Base-by-base conservation (phyloP, 306 rosid genomes). In the Cajanus cajan region DNA sequence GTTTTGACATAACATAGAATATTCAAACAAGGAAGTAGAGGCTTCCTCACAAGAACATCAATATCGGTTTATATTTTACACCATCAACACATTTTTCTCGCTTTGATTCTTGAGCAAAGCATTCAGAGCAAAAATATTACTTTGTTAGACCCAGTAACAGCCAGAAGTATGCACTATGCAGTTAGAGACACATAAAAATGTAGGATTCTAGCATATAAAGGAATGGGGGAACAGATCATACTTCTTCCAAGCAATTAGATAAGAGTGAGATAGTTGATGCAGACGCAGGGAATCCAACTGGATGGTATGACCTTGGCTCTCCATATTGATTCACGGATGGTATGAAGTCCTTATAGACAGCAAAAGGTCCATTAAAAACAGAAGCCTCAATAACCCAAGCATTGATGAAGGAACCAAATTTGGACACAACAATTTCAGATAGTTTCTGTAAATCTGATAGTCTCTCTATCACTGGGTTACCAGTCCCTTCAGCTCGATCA, bases 311-410 rank as follows among this genome's bases (percentile, higher is more conserved):
- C 36, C 78, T 84, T 73, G 98, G 92, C 68, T 95, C 98, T 85
- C 98, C 98, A 83, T 87, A 73, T 78, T 83, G 86, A 84, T 91
- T 90, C 74, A 90, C 68, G 7, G 87, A 90, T 11, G 91, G 90
- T 55, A 91, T 76, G 78, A 95, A 92, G 75, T 91, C 94, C 66
- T 87, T 83, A 65, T 90, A 90, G 66, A 95, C 87, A 62, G 98
- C 94, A 8, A 88, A 95, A 80, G 98, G 89, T 57, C 98, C 98
- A 74, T 88, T 86, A 61, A 85, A 95, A 82, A 70, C 74, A 55
- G 98, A 86, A 82, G 97, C 92, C 77, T 91, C 94, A 31, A 95
- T 74, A 77, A 90, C 94, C 98, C 98, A 95, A 68, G 97, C 87
- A 82, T 94, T 94, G 74, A 83, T 57, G 14, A 54, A 86, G 68